Percentiles rank a stretch among this genome's conserved stretches.
These are phyloP conservation scores for Mesotaenium endlicherianum DNA, from an alignment of 139 green algal species.

Conservation along the genomic window DNA sequence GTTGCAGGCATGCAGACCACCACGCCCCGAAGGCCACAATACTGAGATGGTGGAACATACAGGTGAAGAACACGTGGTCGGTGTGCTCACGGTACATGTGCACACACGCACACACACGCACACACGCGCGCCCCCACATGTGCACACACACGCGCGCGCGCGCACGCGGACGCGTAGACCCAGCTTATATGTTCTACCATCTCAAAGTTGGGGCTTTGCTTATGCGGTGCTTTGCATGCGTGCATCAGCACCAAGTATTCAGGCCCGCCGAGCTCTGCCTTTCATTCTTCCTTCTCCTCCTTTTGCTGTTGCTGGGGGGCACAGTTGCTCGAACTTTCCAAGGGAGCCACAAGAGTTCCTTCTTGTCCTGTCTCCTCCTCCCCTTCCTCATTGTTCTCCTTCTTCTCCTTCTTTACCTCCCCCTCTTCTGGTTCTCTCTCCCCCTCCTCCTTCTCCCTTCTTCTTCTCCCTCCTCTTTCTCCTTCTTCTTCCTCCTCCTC, in stretches of 20 bases:
- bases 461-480: neutral
- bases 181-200: too few relatives aligned
- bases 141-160: neutral
- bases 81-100: too few relatives aligned
- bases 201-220: too few relatives aligned
- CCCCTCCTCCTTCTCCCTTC: neutral
- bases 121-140: too few relatives aligned
- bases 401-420: neutral
- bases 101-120: constrained; percentile 2
- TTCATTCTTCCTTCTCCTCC: neutral
- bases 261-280: too few relatives aligned
- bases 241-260: too few relatives aligned
- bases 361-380: neutral
- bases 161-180: neutral
- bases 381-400: neutral
- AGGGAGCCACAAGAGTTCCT: neutral
- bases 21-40: too few relatives aligned
- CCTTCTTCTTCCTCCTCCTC: neutral
- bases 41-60: too few relatives aligned
- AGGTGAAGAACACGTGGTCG: too few relatives aligned
- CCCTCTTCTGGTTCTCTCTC: neutral
- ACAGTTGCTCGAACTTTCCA: too few relatives aligned
- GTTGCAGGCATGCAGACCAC: too few relatives aligned
- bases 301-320: too few relatives aligned
- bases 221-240: neutral